Evolutionary conservation across 2,329 filamentous ascomycete genomes (phyloP).

Genomic region (Aspergillus sp.): DNA sequence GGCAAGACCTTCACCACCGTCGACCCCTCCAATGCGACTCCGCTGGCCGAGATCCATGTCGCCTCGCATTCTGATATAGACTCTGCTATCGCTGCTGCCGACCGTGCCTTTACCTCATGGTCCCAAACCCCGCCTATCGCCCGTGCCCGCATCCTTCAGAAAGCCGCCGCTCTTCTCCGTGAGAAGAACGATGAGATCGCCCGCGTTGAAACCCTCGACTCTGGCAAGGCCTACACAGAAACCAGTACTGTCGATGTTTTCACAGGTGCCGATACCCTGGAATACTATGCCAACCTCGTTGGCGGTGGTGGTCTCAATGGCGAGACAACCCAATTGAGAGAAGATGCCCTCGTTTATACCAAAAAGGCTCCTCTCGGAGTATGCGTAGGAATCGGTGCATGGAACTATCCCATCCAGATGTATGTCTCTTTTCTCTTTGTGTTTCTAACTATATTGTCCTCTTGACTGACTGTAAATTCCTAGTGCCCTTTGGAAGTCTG

Average conservation of each 20-base stretch:
- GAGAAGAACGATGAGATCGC: slow-evolving; percentile 75
- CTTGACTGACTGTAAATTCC: neutral
- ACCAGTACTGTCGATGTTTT: slow-evolving; percentile 78
- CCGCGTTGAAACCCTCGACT: slow-evolving; percentile 74
- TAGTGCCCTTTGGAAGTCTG: slow-evolving; percentile 78
- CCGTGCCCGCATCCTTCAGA: slow-evolving; percentile 72
- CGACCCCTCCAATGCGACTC: slow-evolving; percentile 66
- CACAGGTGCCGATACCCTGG: slow-evolving; percentile 78
- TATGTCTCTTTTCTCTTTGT: slow-evolving; percentile 15
- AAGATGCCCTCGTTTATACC: slow-evolving; percentile 77
- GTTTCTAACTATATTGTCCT: neutral
- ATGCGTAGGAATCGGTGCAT: slow-evolving; percentile 81
- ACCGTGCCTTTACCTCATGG: slow-evolving; percentile 70
- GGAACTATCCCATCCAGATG: slow-evolving; percentile 92
- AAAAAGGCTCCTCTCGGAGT: slow-evolving; percentile 78
- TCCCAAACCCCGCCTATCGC: slow-evolving; percentile 68
- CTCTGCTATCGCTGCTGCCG: slow-evolving; percentile 65
- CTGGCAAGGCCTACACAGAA: slow-evolving; percentile 80
- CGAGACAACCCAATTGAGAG: slow-evolving; percentile 68
- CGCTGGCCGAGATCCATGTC: slow-evolving; percentile 66
- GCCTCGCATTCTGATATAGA: slow-evolving; percentile 66
- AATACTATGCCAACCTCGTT: slow-evolving; percentile 79
- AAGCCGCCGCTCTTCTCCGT: slow-evolving; percentile 69
- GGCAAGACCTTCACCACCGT: slow-evolving; percentile 65
- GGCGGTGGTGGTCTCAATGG: slow-evolving; percentile 75